Base-by-base conservation (phyloP, 2,329 filamentous ascomycete genomes). In the Trichoderma atroviride region DNA sequence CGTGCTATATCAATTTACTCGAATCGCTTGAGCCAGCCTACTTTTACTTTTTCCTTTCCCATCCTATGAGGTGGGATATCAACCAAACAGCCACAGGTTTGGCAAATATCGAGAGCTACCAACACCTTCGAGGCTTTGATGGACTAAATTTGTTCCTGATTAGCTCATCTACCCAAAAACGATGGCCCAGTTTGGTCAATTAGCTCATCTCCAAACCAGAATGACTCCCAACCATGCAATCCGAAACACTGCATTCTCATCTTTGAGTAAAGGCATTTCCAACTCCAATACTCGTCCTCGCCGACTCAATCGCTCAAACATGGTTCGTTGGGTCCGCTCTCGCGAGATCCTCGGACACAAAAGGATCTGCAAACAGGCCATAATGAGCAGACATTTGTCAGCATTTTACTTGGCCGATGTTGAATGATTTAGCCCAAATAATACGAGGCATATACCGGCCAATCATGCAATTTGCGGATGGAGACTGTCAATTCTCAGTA, bases 361-460 rank as follows among this genome's bases (percentile, higher is more conserved):
- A 29, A 31, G 29, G 22, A 29, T 40, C 13, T 40, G 24, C 24
- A 66, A 59, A 58, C 63, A 67, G 40, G 29, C 63, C 63, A 67
- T 50, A 10, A 24, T 37, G 55, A 52, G 35, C 62, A 50, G 37
- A 53, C 33, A n/a, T 24, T n/a, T 11, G 62, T 57, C 62, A 50
- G 52, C 63, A 67, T 52, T 40, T 59, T 31, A 52, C 40, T 31
- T 53, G 24, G 55, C 37, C 61, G 40, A 56, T 31, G 56, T 57
- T 57, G 33, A 9, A 29, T 29, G 27, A 58, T n/a, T n/a, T 10
- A 50, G 11, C 27, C 19, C 40, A 47, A 52, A 29, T 37, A 37
- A 66, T 52, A 59, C 63, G 55, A 67, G 31, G 55, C 37, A 50
- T 43, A 43, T n/a, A n/a, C n/a, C 22, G 27, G 29, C 63, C 53